Conservation (phyloP, 768 basidiomycete species). For the Macrolepiota fuliginosa region DNA sequence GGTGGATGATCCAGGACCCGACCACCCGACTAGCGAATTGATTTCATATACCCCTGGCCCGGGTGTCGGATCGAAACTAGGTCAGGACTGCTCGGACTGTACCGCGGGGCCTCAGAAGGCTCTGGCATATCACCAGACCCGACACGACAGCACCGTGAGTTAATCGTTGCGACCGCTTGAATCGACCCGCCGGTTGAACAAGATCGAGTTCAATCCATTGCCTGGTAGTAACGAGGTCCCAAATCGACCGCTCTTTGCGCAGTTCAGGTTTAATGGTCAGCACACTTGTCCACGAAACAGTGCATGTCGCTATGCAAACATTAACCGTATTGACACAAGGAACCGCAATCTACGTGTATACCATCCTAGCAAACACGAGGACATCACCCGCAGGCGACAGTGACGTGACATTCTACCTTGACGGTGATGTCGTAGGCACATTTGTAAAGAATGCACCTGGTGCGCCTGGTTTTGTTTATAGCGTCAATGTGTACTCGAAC, state of each 20-base stretch:
- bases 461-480: slow-evolving; percentile 25
- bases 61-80: neutral
- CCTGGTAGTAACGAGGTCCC: slow-evolving; percentile 1
- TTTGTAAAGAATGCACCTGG: slow-evolving; percentile 23
- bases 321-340: neutral
- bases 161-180: neutral
- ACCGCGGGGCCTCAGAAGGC: neutral
- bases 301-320: no score
- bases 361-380: slow-evolving; percentile 27
- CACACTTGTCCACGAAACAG: neutral
- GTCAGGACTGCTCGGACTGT: neutral
- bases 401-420: slow-evolving; percentile 38
- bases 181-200: neutral
- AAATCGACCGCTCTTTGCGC: neutral
- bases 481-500: slow-evolving; percentile 32
- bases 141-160: slow-evolving; percentile 31
- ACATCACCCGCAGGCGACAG: slow-evolving; percentile 23
- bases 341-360: slow-evolving; percentile 39
- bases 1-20: neutral
- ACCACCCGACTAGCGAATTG: neutral
- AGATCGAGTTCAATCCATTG: neutral
- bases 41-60: neutral
- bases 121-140: slow-evolving; percentile 23
- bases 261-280: neutral
- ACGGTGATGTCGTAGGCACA: slow-evolving; percentile 27